Evolutionary conservation across 2,329 filamentous ascomycete genomes (phyloP).

Genomic region (Purpureocillium takamizusanense): DNA sequence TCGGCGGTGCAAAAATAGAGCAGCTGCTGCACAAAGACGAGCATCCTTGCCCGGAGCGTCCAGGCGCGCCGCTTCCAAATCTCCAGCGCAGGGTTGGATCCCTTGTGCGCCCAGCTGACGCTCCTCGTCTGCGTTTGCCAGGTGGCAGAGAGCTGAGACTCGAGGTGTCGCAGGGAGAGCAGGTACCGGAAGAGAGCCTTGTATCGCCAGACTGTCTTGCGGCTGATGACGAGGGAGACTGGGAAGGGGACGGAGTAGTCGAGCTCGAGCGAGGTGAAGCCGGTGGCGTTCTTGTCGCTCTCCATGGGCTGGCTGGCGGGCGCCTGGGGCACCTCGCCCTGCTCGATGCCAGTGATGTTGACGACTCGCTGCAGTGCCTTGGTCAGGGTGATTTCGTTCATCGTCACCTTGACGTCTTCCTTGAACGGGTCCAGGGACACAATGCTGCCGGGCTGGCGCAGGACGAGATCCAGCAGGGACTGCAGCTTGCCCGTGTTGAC

Average conservation of each 20-base stretch:
- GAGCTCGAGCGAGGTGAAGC: constrained; percentile 86
- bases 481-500: constrained; percentile 93
- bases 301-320: constrained; percentile 60
- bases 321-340: constrained; percentile 72
- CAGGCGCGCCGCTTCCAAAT: constrained; percentile 89
- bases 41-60: constrained; percentile 86
- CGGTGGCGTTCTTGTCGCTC: constrained; percentile 76
- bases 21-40: constrained; percentile 93
- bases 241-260: constrained; percentile 95
- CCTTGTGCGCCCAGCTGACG: constrained; percentile 73
- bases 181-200: constrained; percentile 94
- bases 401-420: constrained; percentile 93
- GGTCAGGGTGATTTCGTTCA: constrained; percentile 89
- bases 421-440: constrained; percentile 95
- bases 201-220: constrained; percentile 94
- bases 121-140: constrained; percentile 87
- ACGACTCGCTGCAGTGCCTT: constrained; percentile 95
- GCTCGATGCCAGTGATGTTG: constrained; percentile 90
- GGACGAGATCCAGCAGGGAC: constrained; percentile 86
- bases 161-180: constrained; percentile 79
- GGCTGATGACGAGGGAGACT: constrained; percentile 86
- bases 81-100: constrained; percentile 64
- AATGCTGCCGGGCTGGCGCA: constrained; percentile 92
- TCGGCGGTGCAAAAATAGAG: constrained; percentile 96
- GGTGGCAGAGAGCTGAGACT: constrained; percentile 74